Percentiles rank a stretch among this genome's conserved stretches.
Evolutionary conservation across 2,329 filamentous ascomycete species (phyloP).

Genomic region (Didymella lethalis): DNA sequence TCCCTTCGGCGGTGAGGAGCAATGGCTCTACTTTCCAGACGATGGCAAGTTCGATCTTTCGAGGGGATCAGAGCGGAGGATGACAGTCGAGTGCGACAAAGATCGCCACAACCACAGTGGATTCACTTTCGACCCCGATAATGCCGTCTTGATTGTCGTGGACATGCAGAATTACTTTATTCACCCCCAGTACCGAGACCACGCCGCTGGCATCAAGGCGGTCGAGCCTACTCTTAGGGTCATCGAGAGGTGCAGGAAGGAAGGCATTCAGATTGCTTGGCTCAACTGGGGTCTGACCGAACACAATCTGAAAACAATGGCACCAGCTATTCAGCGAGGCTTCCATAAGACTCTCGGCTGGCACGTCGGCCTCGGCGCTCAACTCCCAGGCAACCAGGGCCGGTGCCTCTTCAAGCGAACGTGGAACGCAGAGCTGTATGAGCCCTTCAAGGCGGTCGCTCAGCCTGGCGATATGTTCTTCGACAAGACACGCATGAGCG

Average conservation of each 20-base stretch:
- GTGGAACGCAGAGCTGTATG: slow-evolving; percentile 55
- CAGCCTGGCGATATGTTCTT: slow-evolving; percentile 53
- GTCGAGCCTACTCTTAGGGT: slow-evolving; percentile 50
- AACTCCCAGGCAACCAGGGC: slow-evolving; percentile 50
- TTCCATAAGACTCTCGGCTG: slow-evolving; percentile 54
- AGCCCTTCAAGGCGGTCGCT: slow-evolving; percentile 49
- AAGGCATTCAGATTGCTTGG: slow-evolving; percentile 53
- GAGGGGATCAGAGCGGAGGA: slow-evolving; percentile 47
- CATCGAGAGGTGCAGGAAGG: slow-evolving; percentile 51
- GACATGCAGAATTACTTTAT: slow-evolving; percentile 58
- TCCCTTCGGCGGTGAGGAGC: slow-evolving; percentile 51
- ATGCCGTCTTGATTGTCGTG: slow-evolving; percentile 51
- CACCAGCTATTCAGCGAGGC: slow-evolving; percentile 53
- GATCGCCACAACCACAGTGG: slow-evolving; percentile 52
- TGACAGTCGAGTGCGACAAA: slow-evolving; percentile 53
- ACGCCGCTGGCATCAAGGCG: slow-evolving; percentile 41
- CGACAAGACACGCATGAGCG: slow-evolving; percentile 55
- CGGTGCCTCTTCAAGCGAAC: slow-evolving; percentile 54
- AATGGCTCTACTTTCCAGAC: slow-evolving; percentile 53
- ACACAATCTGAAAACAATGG: slow-evolving; percentile 50
- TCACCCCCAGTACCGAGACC: slow-evolving; percentile 41
- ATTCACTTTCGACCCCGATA: slow-evolving; percentile 53
- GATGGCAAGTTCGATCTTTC: slow-evolving; percentile 55
- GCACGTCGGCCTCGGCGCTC: slow-evolving; percentile 52
- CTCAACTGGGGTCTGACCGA: slow-evolving; percentile 54